A percentile compares a stretch with the other conserved stretches of the same genome.
Evolutionary conservation across 495 filamentous ascomycete species (phyloP).

Genomic region (Lindgomyces ingoldianus): DNA sequence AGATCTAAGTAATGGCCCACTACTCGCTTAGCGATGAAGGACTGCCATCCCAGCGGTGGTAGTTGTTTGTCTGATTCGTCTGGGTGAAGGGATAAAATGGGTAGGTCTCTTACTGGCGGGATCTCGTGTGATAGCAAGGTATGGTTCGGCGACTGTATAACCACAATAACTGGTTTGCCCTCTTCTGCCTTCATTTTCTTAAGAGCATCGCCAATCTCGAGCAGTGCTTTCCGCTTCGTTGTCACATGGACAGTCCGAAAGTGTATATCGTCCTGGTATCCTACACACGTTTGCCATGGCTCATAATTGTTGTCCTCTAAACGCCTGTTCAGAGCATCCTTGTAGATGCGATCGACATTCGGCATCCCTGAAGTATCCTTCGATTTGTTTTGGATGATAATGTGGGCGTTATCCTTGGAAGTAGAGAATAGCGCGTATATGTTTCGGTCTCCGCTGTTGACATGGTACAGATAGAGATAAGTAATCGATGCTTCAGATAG

Average conservation of each 20-base stretch:
- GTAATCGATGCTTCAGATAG: slow-evolving; percentile 62
- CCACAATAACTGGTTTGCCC: slow-evolving; percentile 71
- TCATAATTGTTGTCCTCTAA: slow-evolving; percentile 66
- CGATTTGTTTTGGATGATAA: slow-evolving; percentile 78
- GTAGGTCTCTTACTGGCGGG: slow-evolving; percentile 80
- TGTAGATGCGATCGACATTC: slow-evolving; percentile 87
- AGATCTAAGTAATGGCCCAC: slow-evolving; percentile 88
- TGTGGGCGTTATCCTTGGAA: slow-evolving; percentile 71
- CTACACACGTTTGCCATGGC: slow-evolving; percentile 74
- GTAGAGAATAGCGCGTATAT: slow-evolving; percentile 94
- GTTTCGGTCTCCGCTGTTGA: slow-evolving; percentile 84
- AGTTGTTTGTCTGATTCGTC: slow-evolving; percentile 83
- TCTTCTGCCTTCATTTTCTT: slow-evolving; percentile 90
- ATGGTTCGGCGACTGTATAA: slow-evolving; percentile 86
- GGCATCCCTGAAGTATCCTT: slow-evolving; percentile 81
- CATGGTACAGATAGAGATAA: slow-evolving; percentile 90
- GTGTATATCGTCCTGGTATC: slow-evolving; percentile 82
- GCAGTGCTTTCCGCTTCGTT: slow-evolving; percentile 80
- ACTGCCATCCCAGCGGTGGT: slow-evolving; percentile 91
- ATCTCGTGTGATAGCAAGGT: slow-evolving; percentile 80
- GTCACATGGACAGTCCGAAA: slow-evolving; percentile 87
- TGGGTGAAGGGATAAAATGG: slow-evolving; percentile 73
- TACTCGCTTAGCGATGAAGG: slow-evolving; percentile 79
- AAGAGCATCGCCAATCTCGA: slow-evolving; percentile 79
- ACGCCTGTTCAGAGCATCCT: slow-evolving; percentile 67